Base-by-base conservation (phyloP, 1,139 yeast genomes). In the Blastobotrys arbuscula region DNA sequence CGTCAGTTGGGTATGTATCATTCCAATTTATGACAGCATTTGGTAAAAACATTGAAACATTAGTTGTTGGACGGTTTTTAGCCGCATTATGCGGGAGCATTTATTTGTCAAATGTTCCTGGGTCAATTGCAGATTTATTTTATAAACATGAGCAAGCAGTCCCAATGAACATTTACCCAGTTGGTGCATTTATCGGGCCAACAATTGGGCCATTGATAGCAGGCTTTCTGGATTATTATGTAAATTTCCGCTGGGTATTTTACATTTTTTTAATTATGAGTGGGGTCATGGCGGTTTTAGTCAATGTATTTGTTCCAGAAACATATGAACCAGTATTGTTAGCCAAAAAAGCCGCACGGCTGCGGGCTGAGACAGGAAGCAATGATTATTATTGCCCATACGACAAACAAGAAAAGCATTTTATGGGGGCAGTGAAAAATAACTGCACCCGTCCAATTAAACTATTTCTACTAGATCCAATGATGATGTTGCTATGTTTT, bases 171-270 rank as follows among this genome's bases (percentile, higher is more conserved):
- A 68, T 84, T 38, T 83, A 78, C 61, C 76, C 87, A n/a, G 71
- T 83, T 50, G 76, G 86, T 20, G 89, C 92, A 1, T 83, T 84
- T 60, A 67, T 82, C 12, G 95, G 92, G 1, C 94, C 95, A 0
- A 78, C 82, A 1, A 55, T 84, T 16, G 94, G 92, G 0, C 92
- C 89, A 3, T 59, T 84, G 12, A 75, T 82, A 7, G 78, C 84
- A 37, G 90, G 88, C 1, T 82, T 82, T 52, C 74, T 85, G 50
- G 74, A 76, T 49, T 74, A 73, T 5, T 67, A 71, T 50, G 69
- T 76, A 48, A 70, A 73, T 45, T 84, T 65, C 72, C 76, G 74
- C 70, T 78, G 77, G 90, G 77, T 68, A 64, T 78, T 79, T 44
- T 78, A 84, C 72, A 79, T 81, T 13, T 73, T 82, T 56, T 68